Evolutionary conservation across 495 filamentous ascomycete species (phyloP), one percentile per base, ranked within the genome.

Genomic region (Penicillium maclennaniae): DNA sequence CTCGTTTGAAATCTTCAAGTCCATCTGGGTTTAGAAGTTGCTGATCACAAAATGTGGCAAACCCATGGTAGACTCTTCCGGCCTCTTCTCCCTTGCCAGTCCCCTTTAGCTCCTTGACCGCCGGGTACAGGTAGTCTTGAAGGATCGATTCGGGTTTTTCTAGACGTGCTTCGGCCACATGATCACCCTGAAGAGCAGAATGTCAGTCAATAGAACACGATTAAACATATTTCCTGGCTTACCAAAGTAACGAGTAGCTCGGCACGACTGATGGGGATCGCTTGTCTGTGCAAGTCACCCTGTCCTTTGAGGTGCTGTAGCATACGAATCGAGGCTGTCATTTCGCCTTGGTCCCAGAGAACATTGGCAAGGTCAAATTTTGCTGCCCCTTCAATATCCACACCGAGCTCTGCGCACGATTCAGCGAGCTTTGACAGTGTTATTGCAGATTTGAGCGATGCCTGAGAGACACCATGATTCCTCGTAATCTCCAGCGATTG

Each of bases 311-410:
- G 74, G 37, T 83, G 78, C 58, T 91, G 84, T 25, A 97, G 83
- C 79, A 97, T 91, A 38, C 83, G 77, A 44, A 99, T 95, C 1
- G 95, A 95, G 3, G 91, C 80, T n/a, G 85, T 80, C 78, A 88
- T 88, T 65, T 97, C 92, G 15, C 89, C 92, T 63, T 95, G 88
- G 49, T 92, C 91, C 93, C 93, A 99, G 14, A 99, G 73, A 38
- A 95, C 90, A 56, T 88, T 88, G 8, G 93, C 91, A 19, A 85
- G 79, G 66, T 97, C 93, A 41, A 89, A 79, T 53, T 81, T 80
- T 21, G 87, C 82, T 34, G 83, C 84, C 5, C 83, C 87, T 54
- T 86, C 84, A 44, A 96, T 82, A 55, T 84, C 79, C n/a, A 96
- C 70, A 0, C 87, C 89, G 45, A 87, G 65, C 0, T 79, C 70